Conservation (phyloP, 352 stramenopile genomes). For the Thraustochytrium striatum region DNA sequence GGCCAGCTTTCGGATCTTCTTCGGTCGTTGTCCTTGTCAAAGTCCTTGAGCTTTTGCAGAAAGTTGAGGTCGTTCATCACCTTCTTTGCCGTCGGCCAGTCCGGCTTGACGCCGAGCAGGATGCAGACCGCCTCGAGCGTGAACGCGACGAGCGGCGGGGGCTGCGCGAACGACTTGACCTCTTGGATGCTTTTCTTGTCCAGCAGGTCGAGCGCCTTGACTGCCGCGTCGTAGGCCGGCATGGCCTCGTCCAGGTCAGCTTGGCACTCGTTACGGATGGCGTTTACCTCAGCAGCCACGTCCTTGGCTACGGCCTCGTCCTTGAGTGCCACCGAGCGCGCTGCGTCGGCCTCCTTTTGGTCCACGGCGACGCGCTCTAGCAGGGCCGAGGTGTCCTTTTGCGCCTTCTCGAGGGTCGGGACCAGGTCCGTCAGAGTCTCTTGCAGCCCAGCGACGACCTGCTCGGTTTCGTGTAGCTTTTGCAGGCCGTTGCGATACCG, state of each 20-base stretch:
- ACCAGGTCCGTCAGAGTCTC: conserved; percentile 81
- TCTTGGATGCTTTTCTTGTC: conserved; percentile 87
- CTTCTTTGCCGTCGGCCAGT: conserved; percentile 85
- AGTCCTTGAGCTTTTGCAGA: conserved; percentile 79
- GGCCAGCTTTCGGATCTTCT: conserved; percentile 76
- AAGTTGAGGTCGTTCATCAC: conserved; percentile 85
- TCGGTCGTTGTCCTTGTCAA: conserved; percentile 90
- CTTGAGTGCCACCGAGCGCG: conserved; percentile 81
- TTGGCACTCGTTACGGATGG: conserved; percentile 88
- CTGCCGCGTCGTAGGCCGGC: conserved; percentile 80
- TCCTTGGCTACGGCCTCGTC: conserved; percentile 59
- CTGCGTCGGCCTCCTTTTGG: conserved; percentile 80
- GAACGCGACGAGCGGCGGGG: conserved; percentile 71
- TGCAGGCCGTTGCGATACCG: conserved; percentile 69
- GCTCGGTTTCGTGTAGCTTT: conserved; percentile 85
- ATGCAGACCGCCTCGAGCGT: conserved; percentile 86
- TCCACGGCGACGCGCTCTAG: conserved; percentile 80
- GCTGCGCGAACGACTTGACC: conserved; percentile 84
- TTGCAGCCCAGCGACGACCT: conserved; percentile 85
- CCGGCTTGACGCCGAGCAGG: conserved; percentile 75
- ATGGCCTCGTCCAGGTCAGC: conserved; percentile 82
- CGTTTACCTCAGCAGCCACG: conserved; percentile 81
- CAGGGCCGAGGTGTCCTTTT: conserved; percentile 75
- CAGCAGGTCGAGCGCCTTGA: conserved; percentile 79
- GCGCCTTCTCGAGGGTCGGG: conserved; percentile 76